Base-by-base conservation (phyloP, 2,329 filamentous ascomycete genomes). In the Talaromyces sp. region DNA sequence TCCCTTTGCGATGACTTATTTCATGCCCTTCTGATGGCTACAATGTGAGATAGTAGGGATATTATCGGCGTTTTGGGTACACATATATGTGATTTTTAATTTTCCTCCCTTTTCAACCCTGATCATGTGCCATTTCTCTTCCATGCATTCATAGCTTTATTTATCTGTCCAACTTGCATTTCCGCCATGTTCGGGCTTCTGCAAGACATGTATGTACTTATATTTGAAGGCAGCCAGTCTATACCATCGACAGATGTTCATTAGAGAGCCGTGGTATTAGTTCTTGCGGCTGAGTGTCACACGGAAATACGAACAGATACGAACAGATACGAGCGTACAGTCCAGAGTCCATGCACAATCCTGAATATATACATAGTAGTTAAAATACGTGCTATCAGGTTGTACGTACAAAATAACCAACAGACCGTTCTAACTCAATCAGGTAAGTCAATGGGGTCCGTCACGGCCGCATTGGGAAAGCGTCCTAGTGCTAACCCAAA, bases 41-140 rank as follows among this genome's bases (percentile, higher is more conserved):
- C 37, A 52, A 3, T 63, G 52, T 63, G 47, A 61, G 22, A 66
- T 54, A 54, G 10, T 63, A 39, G 5, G 56, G 47, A 52, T 57
- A n/a, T 9, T 33, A 59, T 48, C 22, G 64, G 64, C 60, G 63
- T 65, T 64, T 61, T 52, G 48, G 33, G n/a, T 47, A 61, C 16
- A 61, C 41, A 19, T 58, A 59, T 59, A 33, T 31, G 56, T 41
- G 56, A 13, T 31, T 19, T 19, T 31, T 59, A 59, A 59, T 59
- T 24, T 11, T 31, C 16, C 19, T 22, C 27, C 27, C 56, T 41
- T 59, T 45, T 27, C 33, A 39, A 24, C 4, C 11, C 37, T 13
- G 33, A 14, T 9, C 52, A 24, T 37, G 16, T 39, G n/a, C 31
- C 14, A 19, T 37, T 59, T 59, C 22, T 6, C 22, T 59, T 10